Evolutionary conservation across 305 asterid genomes (phyloP).

Genomic region (Solanum chacoense): DNA sequence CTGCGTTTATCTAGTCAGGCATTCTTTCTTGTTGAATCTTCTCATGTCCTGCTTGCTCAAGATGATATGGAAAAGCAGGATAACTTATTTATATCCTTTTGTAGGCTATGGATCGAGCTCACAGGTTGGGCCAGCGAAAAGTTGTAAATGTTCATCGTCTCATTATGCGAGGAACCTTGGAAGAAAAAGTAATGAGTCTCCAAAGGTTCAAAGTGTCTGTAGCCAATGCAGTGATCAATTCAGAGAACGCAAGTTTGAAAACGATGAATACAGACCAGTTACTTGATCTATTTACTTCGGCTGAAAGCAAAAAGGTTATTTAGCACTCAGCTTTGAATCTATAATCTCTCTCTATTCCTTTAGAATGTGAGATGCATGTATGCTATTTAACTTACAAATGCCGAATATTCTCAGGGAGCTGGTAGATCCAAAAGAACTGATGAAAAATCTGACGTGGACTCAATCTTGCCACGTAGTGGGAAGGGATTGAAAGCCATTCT

Average conservation of each 20-base stretch:
- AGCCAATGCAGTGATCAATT: conserved; percentile 91
- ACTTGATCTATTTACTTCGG: conserved; percentile 90
- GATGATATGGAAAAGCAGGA: not conserved
- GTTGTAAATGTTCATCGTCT: conserved; percentile 97
- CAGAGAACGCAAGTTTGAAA: conserved; percentile 93
- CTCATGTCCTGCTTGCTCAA: not conserved
- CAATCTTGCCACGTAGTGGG: conserved; percentile 46
- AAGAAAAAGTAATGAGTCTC: conserved; percentile 99
- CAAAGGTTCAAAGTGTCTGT: conserved; percentile 94
- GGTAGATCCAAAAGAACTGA: conserved; percentile 25
- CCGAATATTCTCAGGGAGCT: conserved; percentile 41
- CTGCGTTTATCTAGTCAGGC: not conserved
- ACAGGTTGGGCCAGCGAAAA: conserved; percentile 92
- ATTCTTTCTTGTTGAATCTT: not conserved
- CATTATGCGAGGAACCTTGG: conserved; percentile 98
- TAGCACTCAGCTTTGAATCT: not conserved
- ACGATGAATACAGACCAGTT: conserved; percentile 98
- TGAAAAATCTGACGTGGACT: conserved; percentile 36
- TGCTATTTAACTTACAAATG: not conserved
- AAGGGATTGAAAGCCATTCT: conserved; percentile 88
- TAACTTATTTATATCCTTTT: conserved; percentile 1
- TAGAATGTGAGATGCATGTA: not conserved
- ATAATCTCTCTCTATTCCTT: not conserved
- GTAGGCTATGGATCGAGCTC: conserved; percentile 99
- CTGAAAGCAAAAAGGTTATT: conserved; percentile 71